Evolutionary conservation across 768 basidiomycete species (phyloP).

Genomic region (Boletellus emodensis): DNA sequence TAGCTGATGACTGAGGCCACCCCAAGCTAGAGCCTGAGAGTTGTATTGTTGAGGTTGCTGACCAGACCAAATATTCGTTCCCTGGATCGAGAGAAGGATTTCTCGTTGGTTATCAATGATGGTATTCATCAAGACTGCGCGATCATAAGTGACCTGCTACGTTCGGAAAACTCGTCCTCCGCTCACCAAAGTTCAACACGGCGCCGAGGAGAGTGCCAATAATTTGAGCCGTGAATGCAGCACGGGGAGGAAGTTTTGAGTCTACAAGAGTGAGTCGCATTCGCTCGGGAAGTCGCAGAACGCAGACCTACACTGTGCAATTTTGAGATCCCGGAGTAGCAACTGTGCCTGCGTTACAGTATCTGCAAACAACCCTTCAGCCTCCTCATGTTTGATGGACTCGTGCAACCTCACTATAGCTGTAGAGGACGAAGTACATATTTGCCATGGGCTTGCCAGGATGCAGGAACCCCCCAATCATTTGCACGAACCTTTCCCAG

Average conservation of each 20-base stretch:
- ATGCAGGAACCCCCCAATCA: conserved; percentile 36
- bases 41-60: conserved; percentile 31
- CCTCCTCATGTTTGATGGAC: conserved; percentile 39
- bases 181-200: conserved; percentile 49
- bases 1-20: conserved; percentile 36
- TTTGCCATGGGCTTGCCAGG: conserved; percentile 42
- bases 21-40: conserved; percentile 38
- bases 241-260: conserved; percentile 62
- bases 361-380: conserved; percentile 35
- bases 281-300: conserved; percentile 31
- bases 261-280: conserved; percentile 34
- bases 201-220: conserved; percentile 26
- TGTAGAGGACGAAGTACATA: conserved; percentile 42
- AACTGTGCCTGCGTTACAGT: conserved; percentile 48
- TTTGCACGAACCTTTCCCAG: conserved; percentile 30
- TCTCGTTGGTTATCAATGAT: conserved; percentile 50
- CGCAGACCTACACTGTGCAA: conserved; percentile 20
- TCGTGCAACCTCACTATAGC: conserved; percentile 37
- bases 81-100: conserved; percentile 52
- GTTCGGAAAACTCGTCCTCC: conserved; percentile 38
- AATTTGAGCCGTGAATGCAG: conserved; percentile 63
- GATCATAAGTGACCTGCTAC: conserved; percentile 38
- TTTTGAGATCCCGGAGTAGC: conserved; percentile 56
- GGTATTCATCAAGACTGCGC: conserved; percentile 48
- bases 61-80: conserved; percentile 39